Percentiles rank a stretch among this genome's conserved stretches.
phyloP scores from a whole-genome alignment of 805 yeast genomes.

The Candida tammaniensis region DNA sequence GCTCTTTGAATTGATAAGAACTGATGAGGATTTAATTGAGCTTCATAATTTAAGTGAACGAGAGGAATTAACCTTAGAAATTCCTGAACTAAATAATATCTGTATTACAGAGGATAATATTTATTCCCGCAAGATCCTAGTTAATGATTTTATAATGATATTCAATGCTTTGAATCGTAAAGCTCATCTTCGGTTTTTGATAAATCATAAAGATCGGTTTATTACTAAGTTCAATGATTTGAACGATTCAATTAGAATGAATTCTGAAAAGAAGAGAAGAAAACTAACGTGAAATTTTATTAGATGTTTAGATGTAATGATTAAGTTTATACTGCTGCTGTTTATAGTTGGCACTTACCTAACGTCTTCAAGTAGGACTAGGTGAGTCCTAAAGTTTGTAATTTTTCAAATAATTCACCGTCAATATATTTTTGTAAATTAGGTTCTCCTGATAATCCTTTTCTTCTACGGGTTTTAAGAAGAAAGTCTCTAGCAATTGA shows the following conservation, averaged over 20 bases:
- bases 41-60: slow-evolving; percentile 20
- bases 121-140: slow-evolving; percentile 21
- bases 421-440: slow-evolving; percentile 66
- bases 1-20: slow-evolving; percentile 24
- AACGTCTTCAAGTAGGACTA: too few species aligned
- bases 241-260: slow-evolving; percentile 16
- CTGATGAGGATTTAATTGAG: slow-evolving; percentile 25
- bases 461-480: slow-evolving; percentile 82
- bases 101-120: slow-evolving; percentile 31
- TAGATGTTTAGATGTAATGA: too few species aligned
- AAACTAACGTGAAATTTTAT: neutral
- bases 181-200: slow-evolving; percentile 16
- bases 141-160: slow-evolving; percentile 25
- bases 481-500: slow-evolving; percentile 86
- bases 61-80: slow-evolving; percentile 25
- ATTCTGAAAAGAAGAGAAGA: slow-evolving; percentile 3
- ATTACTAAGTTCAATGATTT: slow-evolving; percentile 25
- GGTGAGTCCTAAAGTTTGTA: slow-evolving; percentile 49
- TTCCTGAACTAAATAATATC: slow-evolving; percentile 26
- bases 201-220: slow-evolving; percentile 23
- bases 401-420: slow-evolving; percentile 49
- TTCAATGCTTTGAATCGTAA: slow-evolving; percentile 18
- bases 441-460: slow-evolving; percentile 78
- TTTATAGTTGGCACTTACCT: too few species aligned
- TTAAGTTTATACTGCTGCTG: too few species aligned